Percentiles rank a stretch among this genome's conserved stretches.
phyloP scores from a whole-genome alignment of 2,329 filamentous ascomycete species.

The Sporothrix humicola region DNA sequence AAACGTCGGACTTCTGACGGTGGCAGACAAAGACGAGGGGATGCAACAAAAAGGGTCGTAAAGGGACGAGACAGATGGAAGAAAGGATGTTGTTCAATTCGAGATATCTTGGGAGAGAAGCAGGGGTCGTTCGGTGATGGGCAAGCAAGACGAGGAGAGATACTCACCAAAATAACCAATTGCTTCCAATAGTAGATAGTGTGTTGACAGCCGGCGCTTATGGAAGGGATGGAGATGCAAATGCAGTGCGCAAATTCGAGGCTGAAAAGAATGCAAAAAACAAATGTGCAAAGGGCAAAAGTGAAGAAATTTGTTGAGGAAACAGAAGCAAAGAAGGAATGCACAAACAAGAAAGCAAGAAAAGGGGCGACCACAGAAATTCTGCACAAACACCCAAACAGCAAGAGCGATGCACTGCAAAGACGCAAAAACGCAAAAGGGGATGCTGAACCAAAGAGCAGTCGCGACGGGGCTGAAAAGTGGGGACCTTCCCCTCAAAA shows the following conservation, averaged over 20 bases:
- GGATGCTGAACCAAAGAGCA: slow-evolving; percentile 1
- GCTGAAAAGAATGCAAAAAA: background rate
- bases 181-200: background rate
- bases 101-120: background rate
- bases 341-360: background rate
- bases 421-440: background rate
- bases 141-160: background rate
- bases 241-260: background rate
- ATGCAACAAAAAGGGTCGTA: background rate
- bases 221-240: background rate
- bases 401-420: slow-evolving; percentile 15
- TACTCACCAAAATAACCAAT: slow-evolving; percentile 15
- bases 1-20: background rate
- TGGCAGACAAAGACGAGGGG: background rate
- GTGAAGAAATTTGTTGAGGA: background rate
- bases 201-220: background rate
- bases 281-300: background rate
- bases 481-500: background rate
- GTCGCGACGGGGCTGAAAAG: slow-evolving; percentile 19
- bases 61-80: background rate
- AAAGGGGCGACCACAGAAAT: background rate
- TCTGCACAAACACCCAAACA: background rate
- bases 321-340: background rate
- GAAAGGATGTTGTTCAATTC: background rate
- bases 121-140: background rate